Base-by-base conservation (phyloP, 2,329 filamentous ascomycete genomes). In the Huntiella moniliformis region DNA sequence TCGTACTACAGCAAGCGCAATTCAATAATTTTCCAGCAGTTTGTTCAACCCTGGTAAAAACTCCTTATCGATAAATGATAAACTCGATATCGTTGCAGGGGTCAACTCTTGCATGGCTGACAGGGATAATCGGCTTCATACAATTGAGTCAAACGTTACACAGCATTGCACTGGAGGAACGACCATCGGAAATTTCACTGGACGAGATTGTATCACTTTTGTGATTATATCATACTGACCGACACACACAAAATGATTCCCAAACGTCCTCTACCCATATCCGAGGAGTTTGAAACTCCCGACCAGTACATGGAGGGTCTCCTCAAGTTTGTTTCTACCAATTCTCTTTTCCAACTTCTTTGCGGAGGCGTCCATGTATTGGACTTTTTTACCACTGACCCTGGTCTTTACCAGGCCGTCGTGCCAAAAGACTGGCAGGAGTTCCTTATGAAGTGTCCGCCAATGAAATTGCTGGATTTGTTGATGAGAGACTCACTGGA, bases 341-440 rank as follows among this genome's bases (percentile, higher is more conserved):
- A 81, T 39, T 73, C 79, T 45, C 67, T 85, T 1, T 86, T 95
- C 54, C 81, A 84, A 53, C 84, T 83, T 18, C 70, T 98, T n/a
- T 94, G 86, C 57, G 91, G 91, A 45, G 87, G 88, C n/a, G 83
- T 96, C 1, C 91, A 98, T 58, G 87, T 98, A 51, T 70, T 96
- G 47, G 91, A 98, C 60, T 96, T 98, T 62, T 85, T 95, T 63
- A 95, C 86, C 2, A 74, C 76, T 37, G 74, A 85, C 41, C 83
- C 85, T 4, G 81, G 85, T 52, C 70, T 95, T 0, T 98, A 94
- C 59, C 74, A 80, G 44, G 68, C 72, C 1, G 71, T 88, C 1
- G 61, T 98, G 1, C 83, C 86, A 0, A 59, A 71, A 50, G 77
- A 86, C 60, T 98, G 91, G 91, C 75, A 83, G 52, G 57, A 67